phyloP scores from a whole-genome alignment of 1,139 yeast genomes.

The Martiniozyma asiatica region DNA sequence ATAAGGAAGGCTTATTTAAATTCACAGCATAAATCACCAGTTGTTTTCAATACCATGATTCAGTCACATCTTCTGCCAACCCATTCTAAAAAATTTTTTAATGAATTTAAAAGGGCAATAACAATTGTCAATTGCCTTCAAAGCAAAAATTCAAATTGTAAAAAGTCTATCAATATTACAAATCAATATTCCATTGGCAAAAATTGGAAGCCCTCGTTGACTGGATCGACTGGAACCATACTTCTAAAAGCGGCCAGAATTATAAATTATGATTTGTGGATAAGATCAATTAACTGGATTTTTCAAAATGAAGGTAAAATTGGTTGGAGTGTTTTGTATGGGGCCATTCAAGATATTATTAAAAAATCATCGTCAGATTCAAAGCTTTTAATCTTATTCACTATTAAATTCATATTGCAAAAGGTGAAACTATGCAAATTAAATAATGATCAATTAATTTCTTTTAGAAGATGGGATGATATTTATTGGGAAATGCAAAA shows the following conservation, averaged over 20 bases:
- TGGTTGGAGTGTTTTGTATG: too few relatives aligned
- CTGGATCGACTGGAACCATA: slow-evolving; percentile 5
- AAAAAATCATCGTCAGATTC: too few relatives aligned
- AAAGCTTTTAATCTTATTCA: too few relatives aligned
- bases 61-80: neutral
- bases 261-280: too few relatives aligned
- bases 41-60: neutral
- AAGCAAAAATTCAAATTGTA: neutral
- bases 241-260: too few relatives aligned
- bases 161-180: neutral
- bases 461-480: slow-evolving; percentile 3
- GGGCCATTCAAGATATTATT: too few relatives aligned
- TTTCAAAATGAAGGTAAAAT: too few relatives aligned
- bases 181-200: slow-evolving; percentile 2
- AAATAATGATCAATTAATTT: slow-evolving; percentile 1
- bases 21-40: neutral
- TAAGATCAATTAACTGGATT: too few relatives aligned
- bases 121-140: slow-evolving; percentile 2
- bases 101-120: slow-evolving; percentile 1
- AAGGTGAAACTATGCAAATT: neutral
- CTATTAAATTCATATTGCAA: slow-evolving; percentile 2
- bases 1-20: slow-evolving; percentile 1
- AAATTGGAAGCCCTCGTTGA: slow-evolving; percentile 4
- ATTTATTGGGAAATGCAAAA: slow-evolving; percentile 5
- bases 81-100: too few relatives aligned